These are phyloP conservation scores for Boletus vermiculosoides DNA, from an alignment of 768 basidiomycete genomes.

Conservation along the genomic window DNA sequence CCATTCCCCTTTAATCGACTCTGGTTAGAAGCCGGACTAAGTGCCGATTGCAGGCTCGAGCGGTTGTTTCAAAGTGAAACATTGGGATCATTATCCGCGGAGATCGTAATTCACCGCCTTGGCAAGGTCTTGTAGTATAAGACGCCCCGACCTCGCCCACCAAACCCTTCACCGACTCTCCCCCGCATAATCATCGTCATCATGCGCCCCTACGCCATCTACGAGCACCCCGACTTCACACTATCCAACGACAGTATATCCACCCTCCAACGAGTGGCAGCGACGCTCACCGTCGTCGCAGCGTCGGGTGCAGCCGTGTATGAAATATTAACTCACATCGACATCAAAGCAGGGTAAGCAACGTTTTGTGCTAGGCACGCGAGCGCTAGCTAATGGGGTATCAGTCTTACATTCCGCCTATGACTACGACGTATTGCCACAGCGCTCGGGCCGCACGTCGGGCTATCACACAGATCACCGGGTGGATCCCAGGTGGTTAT, in stretches of 20 bases:
- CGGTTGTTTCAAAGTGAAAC: conserved; percentile 11
- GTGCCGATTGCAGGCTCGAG: neutral
- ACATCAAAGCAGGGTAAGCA: conserved; percentile 22
- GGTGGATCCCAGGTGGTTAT: conserved; percentile 4
- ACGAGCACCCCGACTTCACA: conserved; percentile 34
- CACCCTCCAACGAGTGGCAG: conserved; percentile 26
- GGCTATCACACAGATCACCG: neutral
- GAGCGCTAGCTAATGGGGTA: neutral
- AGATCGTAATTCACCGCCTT: conserved; percentile 1
- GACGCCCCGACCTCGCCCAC: neutral
- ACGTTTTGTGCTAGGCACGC: neutral
- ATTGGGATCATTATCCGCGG: conserved; percentile 11
- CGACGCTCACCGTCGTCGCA: conserved; percentile 30
- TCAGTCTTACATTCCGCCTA: conserved; percentile 11
- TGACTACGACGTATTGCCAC: conserved; percentile 4
- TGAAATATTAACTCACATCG: conserved; percentile 20
- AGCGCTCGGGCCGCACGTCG: neutral
- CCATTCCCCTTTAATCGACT: neutral
- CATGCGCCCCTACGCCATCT: conserved; percentile 36
- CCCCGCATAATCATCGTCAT: neutral
- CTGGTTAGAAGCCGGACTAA: neutral
- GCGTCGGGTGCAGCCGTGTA: conserved; percentile 35
- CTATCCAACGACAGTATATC: conserved; percentile 25
- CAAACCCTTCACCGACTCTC: neutral
- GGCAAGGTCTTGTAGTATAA: conserved; percentile 3